phyloP scores from a whole-genome alignment of 257 asterid species.

The Fraxinus pennsylvanica region DNA sequence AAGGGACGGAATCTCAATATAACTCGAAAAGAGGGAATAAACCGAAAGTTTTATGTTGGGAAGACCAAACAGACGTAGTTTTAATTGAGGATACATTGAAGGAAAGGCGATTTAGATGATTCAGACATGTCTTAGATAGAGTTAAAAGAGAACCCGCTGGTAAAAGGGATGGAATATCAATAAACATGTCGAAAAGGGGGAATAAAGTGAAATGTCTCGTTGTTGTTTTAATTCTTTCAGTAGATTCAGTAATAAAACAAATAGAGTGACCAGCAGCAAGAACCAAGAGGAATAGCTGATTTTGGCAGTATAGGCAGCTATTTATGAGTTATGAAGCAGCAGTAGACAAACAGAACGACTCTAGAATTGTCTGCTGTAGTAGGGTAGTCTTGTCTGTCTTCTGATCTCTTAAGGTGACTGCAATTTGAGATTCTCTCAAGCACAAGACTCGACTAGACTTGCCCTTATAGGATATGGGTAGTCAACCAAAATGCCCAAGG shows the following conservation, averaged over 20 bases:
- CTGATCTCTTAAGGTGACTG: background rate
- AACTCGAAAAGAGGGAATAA: background rate
- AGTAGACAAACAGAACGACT: background rate
- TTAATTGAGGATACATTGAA: background rate
- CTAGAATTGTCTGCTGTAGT: background rate
- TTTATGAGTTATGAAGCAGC: background rate
- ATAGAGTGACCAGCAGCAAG: too few relatives aligned
- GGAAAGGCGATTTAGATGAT: background rate
- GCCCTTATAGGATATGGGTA: background rate
- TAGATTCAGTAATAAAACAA: too few relatives aligned
- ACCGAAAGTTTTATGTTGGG: background rate
- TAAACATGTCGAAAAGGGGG: background rate
- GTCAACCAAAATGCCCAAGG: background rate
- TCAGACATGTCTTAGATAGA: too few relatives aligned
- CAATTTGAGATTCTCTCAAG: background rate
- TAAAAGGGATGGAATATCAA: background rate
- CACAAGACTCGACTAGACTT: background rate
- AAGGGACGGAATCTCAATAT: background rate
- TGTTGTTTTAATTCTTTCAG: too few relatives aligned
- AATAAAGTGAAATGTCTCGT: too few relatives aligned
- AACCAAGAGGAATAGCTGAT: too few relatives aligned
- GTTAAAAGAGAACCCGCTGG: background rate
- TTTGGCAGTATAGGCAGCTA: background rate
- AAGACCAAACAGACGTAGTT: background rate
- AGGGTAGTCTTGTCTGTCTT: background rate